A percentile compares a stretch with the other conserved stretches of the same genome.
Evolutionary conservation across 495 filamentous ascomycete genomes (phyloP).

Genomic region (Penicillium flavigenum): DNA sequence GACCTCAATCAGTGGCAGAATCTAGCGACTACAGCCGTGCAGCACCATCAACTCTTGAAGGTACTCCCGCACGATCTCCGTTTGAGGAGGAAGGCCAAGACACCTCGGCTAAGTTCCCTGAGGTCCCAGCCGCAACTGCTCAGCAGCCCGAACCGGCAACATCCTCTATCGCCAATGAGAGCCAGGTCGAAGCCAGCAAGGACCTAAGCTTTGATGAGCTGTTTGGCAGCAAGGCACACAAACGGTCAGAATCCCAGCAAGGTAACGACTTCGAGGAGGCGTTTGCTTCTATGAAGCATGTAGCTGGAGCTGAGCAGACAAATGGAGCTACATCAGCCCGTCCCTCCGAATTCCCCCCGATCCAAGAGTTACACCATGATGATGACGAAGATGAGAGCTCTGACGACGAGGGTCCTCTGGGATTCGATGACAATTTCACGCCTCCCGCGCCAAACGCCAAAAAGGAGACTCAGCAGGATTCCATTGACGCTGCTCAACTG

Average conservation of each 20-base stretch:
- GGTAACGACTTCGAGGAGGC: constrained; percentile 52
- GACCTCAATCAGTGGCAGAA: constrained; percentile 18
- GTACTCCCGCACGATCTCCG: constrained; percentile 33
- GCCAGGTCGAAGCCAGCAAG: constrained; percentile 24
- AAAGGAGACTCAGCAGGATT: constrained; percentile 29
- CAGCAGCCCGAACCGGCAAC: constrained; percentile 22
- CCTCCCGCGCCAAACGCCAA: constrained; percentile 56
- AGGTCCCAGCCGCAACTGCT: constrained; percentile 22
- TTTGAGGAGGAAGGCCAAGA: constrained; percentile 48
- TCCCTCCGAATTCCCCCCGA: constrained; percentile 83
- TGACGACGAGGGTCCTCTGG: constrained; percentile 64
- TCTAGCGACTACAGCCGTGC: constrained; percentile 31
- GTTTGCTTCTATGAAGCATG: constrained; percentile 44
- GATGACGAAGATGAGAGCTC: constrained; percentile 70
- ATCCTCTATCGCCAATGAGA: constrained; percentile 24
- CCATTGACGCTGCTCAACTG: constrained; percentile 42
- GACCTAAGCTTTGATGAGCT: constrained; percentile 51
- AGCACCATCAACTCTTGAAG: constrained; percentile 20
- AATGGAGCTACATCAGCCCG: constrained; percentile 36
- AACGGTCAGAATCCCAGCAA: constrained; percentile 59
- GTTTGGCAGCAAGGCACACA: constrained; percentile 55
- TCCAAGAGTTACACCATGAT: constrained; percentile 78
- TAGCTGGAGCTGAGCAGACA: constrained; percentile 19
- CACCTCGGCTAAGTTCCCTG: constrained; percentile 27
- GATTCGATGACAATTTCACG: constrained; percentile 92